A percentile compares a stretch with the other conserved stretches of the same genome.
Evolutionary conservation across 2,329 filamentous ascomycete species (phyloP).

Genomic region (Xylaria arbuscula): DNA sequence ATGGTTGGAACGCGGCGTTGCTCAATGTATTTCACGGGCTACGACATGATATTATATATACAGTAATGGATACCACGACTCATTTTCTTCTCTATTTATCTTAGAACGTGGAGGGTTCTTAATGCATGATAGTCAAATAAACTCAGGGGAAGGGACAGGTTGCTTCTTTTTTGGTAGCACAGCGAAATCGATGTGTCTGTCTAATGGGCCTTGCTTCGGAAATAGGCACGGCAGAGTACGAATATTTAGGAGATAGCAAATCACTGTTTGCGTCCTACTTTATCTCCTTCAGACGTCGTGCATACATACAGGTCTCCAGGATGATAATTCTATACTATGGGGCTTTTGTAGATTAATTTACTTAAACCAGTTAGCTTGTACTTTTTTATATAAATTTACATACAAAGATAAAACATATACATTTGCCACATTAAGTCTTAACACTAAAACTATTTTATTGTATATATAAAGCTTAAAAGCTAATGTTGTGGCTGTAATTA

Average conservation of each 20-base stretch:
- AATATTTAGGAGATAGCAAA: background rate
- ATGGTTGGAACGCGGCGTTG: slow-evolving; percentile 18
- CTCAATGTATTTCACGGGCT: slow-evolving; percentile 28
- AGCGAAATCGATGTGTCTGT: background rate
- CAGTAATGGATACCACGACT: slow-evolving; percentile 34
- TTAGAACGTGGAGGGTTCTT: background rate
- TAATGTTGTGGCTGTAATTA: no score
- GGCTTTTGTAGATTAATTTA: no score
- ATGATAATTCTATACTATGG: no score
- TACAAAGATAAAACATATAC: no score
- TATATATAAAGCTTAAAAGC: no score
- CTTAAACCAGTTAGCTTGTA: no score
- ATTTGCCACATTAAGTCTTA: no score
- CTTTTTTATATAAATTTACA: no score
- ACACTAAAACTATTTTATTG: no score
- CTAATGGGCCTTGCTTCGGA: no score
- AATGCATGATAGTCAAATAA: background rate
- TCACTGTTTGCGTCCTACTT: background rate
- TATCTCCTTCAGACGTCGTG: background rate
- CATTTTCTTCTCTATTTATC: slow-evolving; percentile 6
- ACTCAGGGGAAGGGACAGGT: background rate
- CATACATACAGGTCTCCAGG: background rate
- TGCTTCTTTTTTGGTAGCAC: background rate
- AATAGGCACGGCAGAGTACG: background rate
- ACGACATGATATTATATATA: slow-evolving; percentile 38